A percentile compares a stretch with the other conserved stretches of the same genome.
phyloP scores from a whole-genome alignment of 2,329 filamentous ascomycete species.

The Arachnopeziza araneosa region DNA sequence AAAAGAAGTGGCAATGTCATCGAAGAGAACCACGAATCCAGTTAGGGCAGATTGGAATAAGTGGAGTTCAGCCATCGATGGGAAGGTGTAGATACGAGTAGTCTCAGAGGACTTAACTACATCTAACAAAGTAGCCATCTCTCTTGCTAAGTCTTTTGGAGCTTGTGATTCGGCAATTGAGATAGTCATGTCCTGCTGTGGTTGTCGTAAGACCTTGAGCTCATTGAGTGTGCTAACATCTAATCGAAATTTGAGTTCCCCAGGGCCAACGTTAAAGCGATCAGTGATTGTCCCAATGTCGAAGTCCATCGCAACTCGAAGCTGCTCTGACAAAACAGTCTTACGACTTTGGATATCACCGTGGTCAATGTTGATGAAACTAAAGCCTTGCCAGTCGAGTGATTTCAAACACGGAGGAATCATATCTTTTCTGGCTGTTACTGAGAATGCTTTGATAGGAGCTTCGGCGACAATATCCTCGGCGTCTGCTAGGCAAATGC shows the following conservation, averaged over 20 bases:
- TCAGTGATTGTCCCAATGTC: constrained; percentile 76
- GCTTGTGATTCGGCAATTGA: constrained; percentile 65
- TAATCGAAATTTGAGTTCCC: constrained; percentile 64
- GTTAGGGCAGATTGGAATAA: constrained; percentile 74
- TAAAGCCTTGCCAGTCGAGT: constrained; percentile 58
- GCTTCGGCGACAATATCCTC: constrained; percentile 70
- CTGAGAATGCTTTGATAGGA: constrained; percentile 57
- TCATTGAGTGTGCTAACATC: constrained; percentile 54
- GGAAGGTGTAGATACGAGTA: constrained; percentile 66
- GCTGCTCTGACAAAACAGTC: constrained; percentile 69
- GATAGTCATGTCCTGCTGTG: constrained; percentile 72
- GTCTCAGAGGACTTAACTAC: constrained; percentile 51
- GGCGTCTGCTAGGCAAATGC: constrained; percentile 59
- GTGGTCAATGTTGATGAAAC: constrained; percentile 65
- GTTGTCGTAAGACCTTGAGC: constrained; percentile 63
- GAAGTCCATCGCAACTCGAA: constrained; percentile 71
- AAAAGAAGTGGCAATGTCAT: constrained; percentile 67
- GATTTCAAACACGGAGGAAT: constrained; percentile 24
- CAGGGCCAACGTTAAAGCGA: constrained; percentile 72
- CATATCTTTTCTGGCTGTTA: constrained; percentile 48
- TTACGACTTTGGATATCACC: constrained; percentile 52
- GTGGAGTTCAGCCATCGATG: constrained; percentile 64
- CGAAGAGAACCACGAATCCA: constrained; percentile 71
- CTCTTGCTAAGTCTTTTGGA: constrained; percentile 54
- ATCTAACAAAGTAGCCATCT: constrained; percentile 48